These are phyloP conservation scores for Ophiostoma fasciatum DNA, from an alignment of 2,329 filamentous ascomycete species.

Conservation along the genomic window DNA sequence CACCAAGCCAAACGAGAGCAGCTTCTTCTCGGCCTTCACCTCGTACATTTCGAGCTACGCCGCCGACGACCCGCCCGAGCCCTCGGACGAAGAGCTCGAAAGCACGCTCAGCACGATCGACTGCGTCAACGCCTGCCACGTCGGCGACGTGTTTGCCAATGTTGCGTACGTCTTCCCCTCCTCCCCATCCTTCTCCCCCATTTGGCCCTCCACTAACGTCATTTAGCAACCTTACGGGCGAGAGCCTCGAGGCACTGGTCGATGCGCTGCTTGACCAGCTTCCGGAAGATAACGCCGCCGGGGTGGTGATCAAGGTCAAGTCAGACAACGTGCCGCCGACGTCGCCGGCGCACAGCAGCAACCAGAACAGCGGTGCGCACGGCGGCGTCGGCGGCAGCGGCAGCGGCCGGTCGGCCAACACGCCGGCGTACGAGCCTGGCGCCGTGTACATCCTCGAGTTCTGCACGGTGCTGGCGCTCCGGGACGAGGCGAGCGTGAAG, in stretches of 20 bases:
- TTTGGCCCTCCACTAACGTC: too few species aligned
- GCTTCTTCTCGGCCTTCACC: conserved; percentile 85
- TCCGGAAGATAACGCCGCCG: conserved; percentile 65
- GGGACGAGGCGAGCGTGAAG: conserved; percentile 58
- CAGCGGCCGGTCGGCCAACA: conserved; percentile 34
- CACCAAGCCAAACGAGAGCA: conserved; percentile 60
- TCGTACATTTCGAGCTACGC: conserved; percentile 98
- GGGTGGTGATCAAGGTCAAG: conserved; percentile 78
- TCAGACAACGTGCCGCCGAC: conserved; percentile 53
- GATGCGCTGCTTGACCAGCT: conserved; percentile 64
- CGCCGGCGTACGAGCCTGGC: conserved; percentile 65
- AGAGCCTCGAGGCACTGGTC: conserved; percentile 35
- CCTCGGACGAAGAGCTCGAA: conserved; percentile 91
- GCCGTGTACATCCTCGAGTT: conserved; percentile 86
- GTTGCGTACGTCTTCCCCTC: conserved; percentile 46
- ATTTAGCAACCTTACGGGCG: conserved; percentile 24
- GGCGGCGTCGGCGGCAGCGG: conserved; percentile 40
- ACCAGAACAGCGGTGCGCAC: conserved; percentile 46
- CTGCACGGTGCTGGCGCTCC: conserved; percentile 65
- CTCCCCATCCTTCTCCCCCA: background rate
- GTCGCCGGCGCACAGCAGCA: conserved; percentile 41
- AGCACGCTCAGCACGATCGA: conserved; percentile 90
- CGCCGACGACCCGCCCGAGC: conserved; percentile 92
- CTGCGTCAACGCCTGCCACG: conserved; percentile 79
- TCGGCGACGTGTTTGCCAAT: conserved; percentile 70